Evolutionary conservation across 768 basidiomycete genomes (phyloP), one percentile per base, ranked within the genome.

Genomic region (Kwoniella heveanensis): DNA sequence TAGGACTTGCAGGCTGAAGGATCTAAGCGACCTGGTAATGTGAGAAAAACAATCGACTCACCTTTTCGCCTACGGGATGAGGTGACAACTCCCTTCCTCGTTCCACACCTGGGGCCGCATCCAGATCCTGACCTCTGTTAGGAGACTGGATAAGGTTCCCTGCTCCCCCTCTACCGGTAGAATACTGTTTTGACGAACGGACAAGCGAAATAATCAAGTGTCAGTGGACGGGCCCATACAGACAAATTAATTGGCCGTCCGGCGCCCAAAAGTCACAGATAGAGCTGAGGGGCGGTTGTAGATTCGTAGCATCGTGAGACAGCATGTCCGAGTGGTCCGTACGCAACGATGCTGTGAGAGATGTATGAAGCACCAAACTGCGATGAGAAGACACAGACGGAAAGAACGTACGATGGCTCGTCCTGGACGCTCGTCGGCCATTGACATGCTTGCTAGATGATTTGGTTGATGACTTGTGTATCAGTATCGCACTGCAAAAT

Each of bases 111-210:
- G 70, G 70, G 9, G 56, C 37, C 29, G 70, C 60, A 26, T 71
- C 65, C 2, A 67, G 59, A 44, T 78, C 75, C 48, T 69, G 55
- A 51, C 71, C 71, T 26, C 75, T 51, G 39, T 60, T 67, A 22
- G 77, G 76, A 12, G 75, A 77, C 47, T 75, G 55, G 37, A 77
- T 62, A 6, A 75, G 54, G 53, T 79, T 79, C 5, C 78, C 78
- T 15, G 75, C 75, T 44, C 78, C 78, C 30, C 78, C 78, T 58
- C 70, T 63, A 37, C 69, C 73, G 26, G 76, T 77, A 6, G 73
- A 74, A 39, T 72, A 67, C 75, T 77, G 37, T 44, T 48, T 47
- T n/a, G n/a, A n/a, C n/a, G n/a, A n/a, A n/a, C n/a, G n/a, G n/a
- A n/a, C n/a, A n/a, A n/a, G n/a, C n/a, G n/a, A n/a, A n/a, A n/a